Evolutionary conservation across 140 eudicot genomes (phyloP).

Genomic region (Bidens hawaiensis): DNA sequence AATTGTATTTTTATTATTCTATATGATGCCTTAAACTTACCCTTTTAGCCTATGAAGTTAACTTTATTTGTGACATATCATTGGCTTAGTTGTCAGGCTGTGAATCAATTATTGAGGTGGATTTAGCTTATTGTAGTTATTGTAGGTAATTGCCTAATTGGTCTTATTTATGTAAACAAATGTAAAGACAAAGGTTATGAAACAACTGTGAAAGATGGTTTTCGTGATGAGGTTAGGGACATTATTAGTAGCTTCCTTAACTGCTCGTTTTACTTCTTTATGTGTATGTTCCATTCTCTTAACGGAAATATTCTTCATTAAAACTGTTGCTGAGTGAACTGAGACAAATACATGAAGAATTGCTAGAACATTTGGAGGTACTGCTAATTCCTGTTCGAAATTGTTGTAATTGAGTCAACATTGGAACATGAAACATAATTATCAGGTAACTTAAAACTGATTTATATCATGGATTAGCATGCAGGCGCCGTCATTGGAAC

Average conservation of each 20-base stretch:
- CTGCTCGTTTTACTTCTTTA: background rate
- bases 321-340: conserved; percentile 77
- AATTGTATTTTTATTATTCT: too few species aligned
- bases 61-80: too few species aligned
- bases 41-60: too few species aligned
- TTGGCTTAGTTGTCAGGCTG: too few species aligned
- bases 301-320: conserved; percentile 2
- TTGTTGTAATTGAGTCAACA: background rate
- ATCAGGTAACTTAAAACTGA: background rate
- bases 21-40: too few species aligned
- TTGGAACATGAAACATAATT: background rate
- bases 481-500: conserved; percentile 75
- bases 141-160: too few species aligned
- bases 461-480: background rate
- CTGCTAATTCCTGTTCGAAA: conserved; percentile 4
- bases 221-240: conserved; percentile 72
- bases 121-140: too few species aligned
- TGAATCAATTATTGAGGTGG: too few species aligned
- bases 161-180: too few species aligned
- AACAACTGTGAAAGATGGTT: conserved; percentile 76
- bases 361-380: conserved; percentile 88
- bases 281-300: conserved; percentile 1
- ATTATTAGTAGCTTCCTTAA: conserved; percentile 2
- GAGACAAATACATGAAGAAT: conserved; percentile 84
- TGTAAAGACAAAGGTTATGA: conserved; percentile 73